Evolutionary conservation across 208 protist species (phyloP), one percentile per base, ranked within the genome.

Genomic region (Trichomonas vaginalis): DNA sequence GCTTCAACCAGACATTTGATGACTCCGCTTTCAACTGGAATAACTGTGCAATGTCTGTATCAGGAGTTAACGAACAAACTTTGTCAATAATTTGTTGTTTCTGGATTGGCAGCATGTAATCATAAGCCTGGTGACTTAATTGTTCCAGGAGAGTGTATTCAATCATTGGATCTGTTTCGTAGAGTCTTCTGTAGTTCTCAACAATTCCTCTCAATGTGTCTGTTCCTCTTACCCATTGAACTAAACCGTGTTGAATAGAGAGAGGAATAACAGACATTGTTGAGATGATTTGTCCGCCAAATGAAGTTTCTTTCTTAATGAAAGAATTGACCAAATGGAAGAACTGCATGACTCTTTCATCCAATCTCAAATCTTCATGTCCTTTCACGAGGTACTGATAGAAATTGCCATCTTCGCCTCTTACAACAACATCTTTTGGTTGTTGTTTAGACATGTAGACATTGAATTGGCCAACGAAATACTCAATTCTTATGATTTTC

Each of bases 341-440:
- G 51, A 95, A 95, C 40, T 95, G 92, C 92, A 95, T 95, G 27
- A 95, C 40, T 48, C 92, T 40, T 70, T 95, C 92, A 95, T 95
- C 92, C 3, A 95, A 46, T 45, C 51, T 32, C 14, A 95, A 80
- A 37, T 95, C 92, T 79, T 95, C 92, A 27, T 79, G 92, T 10
- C 49, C 47, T 46, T 95, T 95, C 1, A 95, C 14, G 4, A 95
- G 35, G 46, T 95, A 95, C 61, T 95, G 92, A 80, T 80, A 95
- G 23, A 80, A 79, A 12, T 95, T 80, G 8, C 92, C 92, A 95
- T 95, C 51, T 95, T 95, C 92, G 21, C 92, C 92, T 9, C 15
- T 15, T 6, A 95, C 35, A 6, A 79, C 37, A 27, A 95, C 37
- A 51, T 95, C 51, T 70, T 95, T 95, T 42, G 92, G 92, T 45